Evolutionary conservation across 768 basidiomycete species (phyloP).

Genomic region (Termitomyces eurrhizus): DNA sequence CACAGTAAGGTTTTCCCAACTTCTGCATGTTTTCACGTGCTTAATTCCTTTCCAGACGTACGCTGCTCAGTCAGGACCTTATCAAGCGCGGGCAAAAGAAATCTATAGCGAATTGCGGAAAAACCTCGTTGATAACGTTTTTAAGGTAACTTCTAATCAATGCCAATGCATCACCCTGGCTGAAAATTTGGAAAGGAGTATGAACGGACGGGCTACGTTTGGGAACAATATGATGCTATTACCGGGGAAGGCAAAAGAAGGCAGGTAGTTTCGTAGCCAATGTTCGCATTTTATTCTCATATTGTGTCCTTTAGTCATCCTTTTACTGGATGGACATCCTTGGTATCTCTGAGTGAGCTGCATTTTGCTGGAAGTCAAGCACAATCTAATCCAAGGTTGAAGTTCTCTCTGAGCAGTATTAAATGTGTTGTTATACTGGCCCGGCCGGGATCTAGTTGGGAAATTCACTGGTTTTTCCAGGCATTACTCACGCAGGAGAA

Average conservation of each 20-base stretch:
- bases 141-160: constrained; percentile 32
- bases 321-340: constrained; percentile 96
- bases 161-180: not conserved
- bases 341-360: constrained; percentile 80
- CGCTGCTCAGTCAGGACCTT: constrained; percentile 72
- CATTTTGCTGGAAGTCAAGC: not conserved
- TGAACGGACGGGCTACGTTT: constrained; percentile 88
- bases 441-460: not conserved
- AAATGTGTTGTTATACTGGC: not conserved
- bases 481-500: too few relatives aligned
- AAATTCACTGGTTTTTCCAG: not conserved
- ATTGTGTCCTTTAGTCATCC: constrained; percentile 60
- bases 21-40: not conserved
- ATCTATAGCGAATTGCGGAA: constrained; percentile 79
- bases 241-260: constrained; percentile 85
- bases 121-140: constrained; percentile 85
- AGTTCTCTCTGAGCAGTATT: constrained; percentile 30
- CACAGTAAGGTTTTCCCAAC: constrained; percentile 43
- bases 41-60: constrained; percentile 54
- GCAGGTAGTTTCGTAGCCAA: constrained; percentile 34
- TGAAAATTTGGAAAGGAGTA: constrained; percentile 61
- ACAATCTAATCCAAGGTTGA: not conserved
- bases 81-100: constrained; percentile 65
- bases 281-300: not conserved
- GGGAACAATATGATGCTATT: constrained; percentile 92